phyloP scores from a whole-genome alignment of 352 stramenopile genomes.

The Globisporangium paddicum region DNA sequence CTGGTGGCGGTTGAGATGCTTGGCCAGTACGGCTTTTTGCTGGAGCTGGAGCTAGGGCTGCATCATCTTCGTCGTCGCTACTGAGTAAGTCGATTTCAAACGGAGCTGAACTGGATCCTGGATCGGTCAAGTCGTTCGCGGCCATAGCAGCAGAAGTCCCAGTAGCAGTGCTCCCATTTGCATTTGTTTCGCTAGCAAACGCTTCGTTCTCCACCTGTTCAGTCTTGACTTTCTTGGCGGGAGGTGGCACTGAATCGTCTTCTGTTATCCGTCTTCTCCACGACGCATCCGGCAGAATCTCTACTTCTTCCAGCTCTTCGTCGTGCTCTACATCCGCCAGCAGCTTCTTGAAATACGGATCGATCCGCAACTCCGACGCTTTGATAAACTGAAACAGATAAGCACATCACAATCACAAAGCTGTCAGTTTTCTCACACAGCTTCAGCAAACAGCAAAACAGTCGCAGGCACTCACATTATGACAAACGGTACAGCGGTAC shows the following conservation, averaged over 20 bases:
- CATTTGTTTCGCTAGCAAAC: background rate
- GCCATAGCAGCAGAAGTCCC: constrained; percentile 9
- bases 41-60: constrained; percentile 2
- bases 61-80: constrained; percentile 64
- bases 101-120: constrained; percentile 29
- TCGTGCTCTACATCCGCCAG: constrained; percentile 76
- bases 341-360: constrained; percentile 89
- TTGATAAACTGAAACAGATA: constrained; percentile 76
- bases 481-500: constrained; percentile 90
- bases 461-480: constrained; percentile 56
- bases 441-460: background rate
- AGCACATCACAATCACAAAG: constrained; percentile 1
- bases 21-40: constrained; percentile 8
- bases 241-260: constrained; percentile 29
- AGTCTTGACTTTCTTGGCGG: constrained; percentile 55
- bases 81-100: constrained; percentile 75
- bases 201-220: constrained; percentile 22
- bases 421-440: background rate
- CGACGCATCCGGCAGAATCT: constrained; percentile 84
- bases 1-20: constrained; percentile 1
- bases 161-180: background rate
- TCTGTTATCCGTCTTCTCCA: constrained; percentile 67
- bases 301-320: constrained; percentile 87
- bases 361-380: constrained; percentile 81
- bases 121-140: constrained; percentile 7